phyloP scores from a whole-genome alignment of 805 yeast species.

The Tetrapisispora namnaoensis region DNA sequence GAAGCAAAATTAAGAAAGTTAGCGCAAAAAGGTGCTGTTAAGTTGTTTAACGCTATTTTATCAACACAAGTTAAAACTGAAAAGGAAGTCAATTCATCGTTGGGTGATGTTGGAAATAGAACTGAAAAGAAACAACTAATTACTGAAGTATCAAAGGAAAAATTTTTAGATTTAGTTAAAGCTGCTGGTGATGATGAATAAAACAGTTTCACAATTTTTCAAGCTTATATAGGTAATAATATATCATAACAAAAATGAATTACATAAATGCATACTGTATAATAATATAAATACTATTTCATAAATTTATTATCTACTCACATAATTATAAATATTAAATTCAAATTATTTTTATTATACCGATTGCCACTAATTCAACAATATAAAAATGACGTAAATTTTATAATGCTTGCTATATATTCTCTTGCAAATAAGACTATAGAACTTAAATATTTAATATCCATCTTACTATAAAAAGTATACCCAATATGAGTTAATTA shows the following conservation, averaged over 20 bases:
- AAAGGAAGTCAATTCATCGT: conserved; percentile 39
- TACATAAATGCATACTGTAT: not conserved
- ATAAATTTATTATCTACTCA: not conserved
- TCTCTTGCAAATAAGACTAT: not conserved
- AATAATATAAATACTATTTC: not conserved
- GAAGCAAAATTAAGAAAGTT: conserved; percentile 65
- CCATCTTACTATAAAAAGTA: too few relatives aligned
- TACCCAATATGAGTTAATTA: too few relatives aligned
- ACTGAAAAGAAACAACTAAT: conserved; percentile 45
- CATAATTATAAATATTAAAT: not conserved
- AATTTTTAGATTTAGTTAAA: conserved; percentile 77
- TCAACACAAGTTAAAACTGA: conserved; percentile 61
- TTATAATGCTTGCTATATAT: not conserved
- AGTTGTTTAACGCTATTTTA: conserved; percentile 73
- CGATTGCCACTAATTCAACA: too few relatives aligned
- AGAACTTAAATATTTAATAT: not conserved
- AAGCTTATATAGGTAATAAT: not conserved
- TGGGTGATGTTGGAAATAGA: conserved; percentile 34
- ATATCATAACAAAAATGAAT: not conserved
- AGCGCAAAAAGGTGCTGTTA: conserved; percentile 84
- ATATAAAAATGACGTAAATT: too few relatives aligned
- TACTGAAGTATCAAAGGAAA: conserved; percentile 79
- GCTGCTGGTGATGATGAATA: conserved; percentile 48
- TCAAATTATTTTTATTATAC: too few relatives aligned
- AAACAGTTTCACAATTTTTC: not conserved